Evolutionary conservation across 148 eudicot species (phyloP), one percentile per base, ranked within the genome.

Genomic region (Linanthus parryae): DNA sequence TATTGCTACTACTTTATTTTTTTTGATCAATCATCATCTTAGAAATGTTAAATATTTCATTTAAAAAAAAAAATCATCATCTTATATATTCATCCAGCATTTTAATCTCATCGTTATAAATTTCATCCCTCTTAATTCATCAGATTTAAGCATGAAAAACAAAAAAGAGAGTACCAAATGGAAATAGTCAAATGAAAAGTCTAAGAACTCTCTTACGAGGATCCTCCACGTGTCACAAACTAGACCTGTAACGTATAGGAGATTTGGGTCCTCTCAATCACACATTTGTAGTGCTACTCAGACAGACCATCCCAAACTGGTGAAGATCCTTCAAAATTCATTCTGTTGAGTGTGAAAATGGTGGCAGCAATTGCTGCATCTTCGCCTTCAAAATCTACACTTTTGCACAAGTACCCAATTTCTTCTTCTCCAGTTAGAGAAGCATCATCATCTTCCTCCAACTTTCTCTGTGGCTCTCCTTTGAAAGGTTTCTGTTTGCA

Each of bases 351-450:
- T 14, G 11, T 15, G 49, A 56, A 37, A 39, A 76, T 76, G 82
- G 77, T 57, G 44, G 72, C 73, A 56, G 66, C 74, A 5, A 25
- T 67, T 48, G 62, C 73, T 43, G 68, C 64, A 7, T 55, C 64
- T 28, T 59, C 48, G n/a, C n/a, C n/a, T 56, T 54, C 76, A 33
- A 70, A 74, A 67, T 47, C 80, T 8, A 36, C 52, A 20, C 7
- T 50, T 61, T 22, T 65, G n/a, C 18, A 7, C 34, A 74, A 52
- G 27, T 54, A 44, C 39, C 44, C 64, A 44, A 33, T 55, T 29
- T 57, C 50, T 19, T 25, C 5, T 31, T 31, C 35, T 31, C 35
- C 5, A 11, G 11, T 38, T 10, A 53, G 69, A 53, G 73, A 72
- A 35, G 38, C 63, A 16, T 53, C 35, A 5, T 5, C 1, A 16